Conservation (phyloP, 2,329 filamentous ascomycete species). For the Plenodomus lindquistii region DNA sequence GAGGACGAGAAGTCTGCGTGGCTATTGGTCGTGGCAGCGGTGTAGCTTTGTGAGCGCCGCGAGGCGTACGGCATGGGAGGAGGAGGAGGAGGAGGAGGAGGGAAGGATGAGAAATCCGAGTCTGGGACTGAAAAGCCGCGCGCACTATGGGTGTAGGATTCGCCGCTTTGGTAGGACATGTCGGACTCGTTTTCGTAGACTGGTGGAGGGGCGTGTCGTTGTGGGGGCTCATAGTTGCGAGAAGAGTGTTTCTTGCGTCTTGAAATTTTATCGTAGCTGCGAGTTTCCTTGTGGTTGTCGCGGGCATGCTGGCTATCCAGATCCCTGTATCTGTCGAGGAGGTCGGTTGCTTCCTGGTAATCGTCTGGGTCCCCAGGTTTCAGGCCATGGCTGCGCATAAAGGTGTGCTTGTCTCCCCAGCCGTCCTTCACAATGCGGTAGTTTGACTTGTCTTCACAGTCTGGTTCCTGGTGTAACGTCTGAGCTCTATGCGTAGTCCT, state of each 20-base stretch:
- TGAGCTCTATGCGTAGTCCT: background rate
- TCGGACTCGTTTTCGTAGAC: conserved; percentile 1
- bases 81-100: background rate
- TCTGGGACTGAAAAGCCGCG: background rate
- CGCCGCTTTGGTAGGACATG: conserved; percentile 1
- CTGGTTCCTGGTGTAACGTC: background rate
- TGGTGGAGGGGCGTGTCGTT: background rate
- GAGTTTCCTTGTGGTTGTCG: background rate
- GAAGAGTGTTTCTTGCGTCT: background rate
- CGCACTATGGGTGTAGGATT: background rate
- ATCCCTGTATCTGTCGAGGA: background rate
- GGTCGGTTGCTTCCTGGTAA: background rate
- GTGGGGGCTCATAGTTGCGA: background rate
- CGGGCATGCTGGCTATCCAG: background rate
- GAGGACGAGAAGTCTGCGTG: background rate
- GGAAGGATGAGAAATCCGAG: background rate
- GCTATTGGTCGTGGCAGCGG: too few relatives aligned
- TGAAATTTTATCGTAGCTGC: background rate
- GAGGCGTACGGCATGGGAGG: background rate
- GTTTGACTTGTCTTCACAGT: background rate
- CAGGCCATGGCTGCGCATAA: background rate
- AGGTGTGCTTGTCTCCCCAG: background rate
- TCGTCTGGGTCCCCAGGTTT: background rate
- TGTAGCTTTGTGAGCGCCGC: too few relatives aligned
- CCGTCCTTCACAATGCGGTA: background rate